Evolutionary conservation across 805 yeast genomes (phyloP).

Genomic region (Lipomyces mesembrius): DNA sequence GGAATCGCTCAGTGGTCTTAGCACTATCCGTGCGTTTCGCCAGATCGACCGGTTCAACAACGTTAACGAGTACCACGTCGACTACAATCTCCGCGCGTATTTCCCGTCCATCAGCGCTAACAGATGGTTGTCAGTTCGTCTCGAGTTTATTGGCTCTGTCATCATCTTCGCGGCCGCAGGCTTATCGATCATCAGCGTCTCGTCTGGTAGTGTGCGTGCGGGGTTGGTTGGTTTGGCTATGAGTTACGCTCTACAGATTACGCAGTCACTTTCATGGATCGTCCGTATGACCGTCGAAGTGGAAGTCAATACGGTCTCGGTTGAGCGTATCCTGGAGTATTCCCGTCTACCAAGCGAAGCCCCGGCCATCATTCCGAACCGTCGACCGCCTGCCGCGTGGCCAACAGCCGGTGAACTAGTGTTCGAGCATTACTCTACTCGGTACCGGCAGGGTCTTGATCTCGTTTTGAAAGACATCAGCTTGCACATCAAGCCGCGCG

Average conservation of each 20-base stretch:
- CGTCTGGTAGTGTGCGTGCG: slow-evolving; percentile 72
- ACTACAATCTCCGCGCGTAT: slow-evolving; percentile 85
- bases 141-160: slow-evolving; percentile 87
- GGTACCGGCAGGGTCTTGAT: slow-evolving; percentile 81
- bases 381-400: slow-evolving; percentile 75
- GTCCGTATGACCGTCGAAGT: slow-evolving; percentile 99
- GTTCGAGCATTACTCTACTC: slow-evolving; percentile 76
- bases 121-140: slow-evolving; percentile 95
- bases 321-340: slow-evolving; percentile 91
- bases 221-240: slow-evolving; percentile 94
- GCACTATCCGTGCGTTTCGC: slow-evolving; percentile 77
- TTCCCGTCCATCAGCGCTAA: slow-evolving; percentile 92
- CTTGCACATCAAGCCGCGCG: slow-evolving; percentile 68
- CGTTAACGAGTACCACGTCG: slow-evolving; percentile 62
- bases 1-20: slow-evolving; percentile 77
- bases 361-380: slow-evolving; percentile 63
- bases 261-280: slow-evolving; percentile 95
- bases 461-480: slow-evolving; percentile 72
- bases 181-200: slow-evolving; percentile 71
- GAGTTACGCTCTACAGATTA: slow-evolving; percentile 88
- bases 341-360: slow-evolving; percentile 84
- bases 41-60: slow-evolving; percentile 66
- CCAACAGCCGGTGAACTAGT: slow-evolving; percentile 70
- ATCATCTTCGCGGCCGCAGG: slow-evolving; percentile 87
- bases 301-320: slow-evolving; percentile 95